phyloP scores from a whole-genome alignment of 1,284 basidiomycete genomes.

The Athelia sp. region DNA sequence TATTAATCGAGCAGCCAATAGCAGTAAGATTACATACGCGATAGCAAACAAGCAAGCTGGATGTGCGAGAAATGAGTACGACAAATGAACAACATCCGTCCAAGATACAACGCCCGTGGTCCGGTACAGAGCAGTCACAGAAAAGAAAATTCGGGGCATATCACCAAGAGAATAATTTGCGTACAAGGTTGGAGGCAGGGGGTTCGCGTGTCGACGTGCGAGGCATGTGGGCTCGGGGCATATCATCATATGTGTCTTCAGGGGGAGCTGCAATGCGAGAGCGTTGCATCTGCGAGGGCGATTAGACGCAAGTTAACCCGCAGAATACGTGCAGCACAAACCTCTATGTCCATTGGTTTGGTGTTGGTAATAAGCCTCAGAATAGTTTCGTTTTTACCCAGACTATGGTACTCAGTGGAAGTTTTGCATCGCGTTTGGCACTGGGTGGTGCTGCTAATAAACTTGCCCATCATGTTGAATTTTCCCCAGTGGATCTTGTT shows the following conservation, averaged over 20 bases:
- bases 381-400: conserved; percentile 45
- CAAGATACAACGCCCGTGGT: background rate
- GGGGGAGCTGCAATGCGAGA: conserved; percentile 46
- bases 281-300: conserved; percentile 45
- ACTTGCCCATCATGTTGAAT: conserved; percentile 79
- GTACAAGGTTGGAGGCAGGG: background rate
- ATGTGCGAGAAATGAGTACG: background rate
- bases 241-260: background rate
- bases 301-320: background rate
- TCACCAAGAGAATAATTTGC: background rate
- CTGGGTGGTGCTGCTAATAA: conserved; percentile 63
- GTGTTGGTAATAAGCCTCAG: conserved; percentile 36
- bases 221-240: background rate
- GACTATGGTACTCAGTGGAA: conserved; percentile 48
- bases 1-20: no score
- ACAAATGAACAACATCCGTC: background rate
- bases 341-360: conserved; percentile 60
- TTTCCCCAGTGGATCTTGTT: conserved; percentile 80
- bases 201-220: background rate
- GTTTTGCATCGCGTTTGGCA: conserved; percentile 69
- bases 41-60: no score
- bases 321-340: conserved; percentile 20
- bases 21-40: no score
- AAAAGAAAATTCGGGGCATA: background rate
- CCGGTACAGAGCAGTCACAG: background rate